Conservation (phyloP, 1,284 basidiomycete species). For the Ceratobasidium sp. region DNA sequence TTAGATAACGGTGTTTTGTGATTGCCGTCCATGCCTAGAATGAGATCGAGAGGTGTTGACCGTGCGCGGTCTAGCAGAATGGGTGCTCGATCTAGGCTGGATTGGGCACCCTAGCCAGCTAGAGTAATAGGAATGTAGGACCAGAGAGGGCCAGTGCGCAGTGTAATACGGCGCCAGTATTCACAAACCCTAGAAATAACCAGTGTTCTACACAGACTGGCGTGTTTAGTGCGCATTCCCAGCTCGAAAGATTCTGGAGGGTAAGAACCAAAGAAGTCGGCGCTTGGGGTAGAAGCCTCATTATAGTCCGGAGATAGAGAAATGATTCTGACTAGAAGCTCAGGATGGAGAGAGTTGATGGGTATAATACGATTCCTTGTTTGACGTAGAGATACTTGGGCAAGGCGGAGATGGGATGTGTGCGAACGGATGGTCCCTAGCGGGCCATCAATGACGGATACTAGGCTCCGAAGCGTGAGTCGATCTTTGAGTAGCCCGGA, state of each 20-base stretch:
- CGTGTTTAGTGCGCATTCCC: too few relatives aligned
- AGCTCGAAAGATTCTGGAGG: too few relatives aligned
- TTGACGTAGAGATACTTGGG: too few relatives aligned
- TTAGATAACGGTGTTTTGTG: too few relatives aligned
- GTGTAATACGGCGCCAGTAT: constrained; percentile 9
- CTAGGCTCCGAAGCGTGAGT: too few relatives aligned
- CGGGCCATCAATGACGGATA: too few relatives aligned
- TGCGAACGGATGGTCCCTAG: too few relatives aligned
- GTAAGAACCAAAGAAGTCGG: neutral
- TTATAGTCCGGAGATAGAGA: neutral
- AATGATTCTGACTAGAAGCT: constrained; percentile 25
- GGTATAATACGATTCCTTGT: neutral
- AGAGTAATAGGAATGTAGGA: neutral
- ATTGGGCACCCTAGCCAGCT: neutral
- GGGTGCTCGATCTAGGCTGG: neutral
- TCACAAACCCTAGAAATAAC: constrained; percentile 26
- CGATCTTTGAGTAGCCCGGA: too few relatives aligned
- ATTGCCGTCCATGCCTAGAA: neutral
- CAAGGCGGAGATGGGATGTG: too few relatives aligned
- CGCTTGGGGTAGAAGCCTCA: too few relatives aligned
- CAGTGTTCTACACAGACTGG: neutral
- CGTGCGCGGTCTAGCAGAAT: constrained; percentile 6
- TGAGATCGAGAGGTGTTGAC: constrained; percentile 12
- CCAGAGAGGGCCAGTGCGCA: constrained; percentile 12
- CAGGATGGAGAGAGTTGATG: constrained; percentile 15